Percentiles rank a stretch among this genome's conserved stretches.
These are phyloP conservation scores for Scolecobasidium constrictum DNA, from an alignment of 2,329 filamentous ascomycete species.

Conservation along the genomic window DNA sequence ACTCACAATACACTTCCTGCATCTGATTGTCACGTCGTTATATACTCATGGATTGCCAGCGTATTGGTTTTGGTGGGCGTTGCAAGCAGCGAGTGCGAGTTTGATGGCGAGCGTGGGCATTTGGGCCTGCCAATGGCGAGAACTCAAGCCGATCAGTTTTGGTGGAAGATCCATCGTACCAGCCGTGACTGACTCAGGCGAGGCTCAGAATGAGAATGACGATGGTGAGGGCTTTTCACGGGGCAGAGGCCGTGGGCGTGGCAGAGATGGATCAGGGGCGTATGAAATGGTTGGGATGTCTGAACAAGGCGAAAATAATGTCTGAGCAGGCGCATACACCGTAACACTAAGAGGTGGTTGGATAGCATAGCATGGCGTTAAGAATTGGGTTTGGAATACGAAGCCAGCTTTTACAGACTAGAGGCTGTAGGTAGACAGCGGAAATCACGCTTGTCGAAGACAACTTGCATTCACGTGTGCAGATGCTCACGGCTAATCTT, in stretches of 20 bases:
- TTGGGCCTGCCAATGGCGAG: conserved; percentile 85
- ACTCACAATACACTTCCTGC: conserved; percentile 74
- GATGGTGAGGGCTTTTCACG: conserved; percentile 21
- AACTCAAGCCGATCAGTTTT: conserved; percentile 81
- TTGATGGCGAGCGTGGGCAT: conserved; percentile 65
- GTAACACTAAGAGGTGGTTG: conserved; percentile 16
- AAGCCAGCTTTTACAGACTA: too few relatives aligned
- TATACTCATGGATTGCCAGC: conserved; percentile 69
- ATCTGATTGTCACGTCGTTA: conserved; percentile 65
- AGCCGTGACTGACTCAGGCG: conserved; percentile 11
- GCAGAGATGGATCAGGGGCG: conserved; percentile 33
- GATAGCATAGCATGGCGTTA: conserved; percentile 9
- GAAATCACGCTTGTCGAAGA: too few relatives aligned
- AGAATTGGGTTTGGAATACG: too few relatives aligned
- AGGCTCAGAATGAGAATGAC: conserved; percentile 13
- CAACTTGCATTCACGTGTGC: too few relatives aligned
- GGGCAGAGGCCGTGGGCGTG: conserved; percentile 20
- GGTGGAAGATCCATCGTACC: conserved; percentile 43
- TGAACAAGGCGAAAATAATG: conserved; percentile 23
- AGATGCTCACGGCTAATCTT: too few relatives aligned
- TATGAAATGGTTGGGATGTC: conserved; percentile 38
- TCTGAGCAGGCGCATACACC: too few relatives aligned
- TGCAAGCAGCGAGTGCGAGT: conserved; percentile 49
- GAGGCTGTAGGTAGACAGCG: too few relatives aligned
- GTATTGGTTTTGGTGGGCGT: conserved; percentile 77